These are phyloP conservation scores for Xylariaceae sp. DNA, from an alignment of 2,329 filamentous ascomycete species.

Conservation along the genomic window DNA sequence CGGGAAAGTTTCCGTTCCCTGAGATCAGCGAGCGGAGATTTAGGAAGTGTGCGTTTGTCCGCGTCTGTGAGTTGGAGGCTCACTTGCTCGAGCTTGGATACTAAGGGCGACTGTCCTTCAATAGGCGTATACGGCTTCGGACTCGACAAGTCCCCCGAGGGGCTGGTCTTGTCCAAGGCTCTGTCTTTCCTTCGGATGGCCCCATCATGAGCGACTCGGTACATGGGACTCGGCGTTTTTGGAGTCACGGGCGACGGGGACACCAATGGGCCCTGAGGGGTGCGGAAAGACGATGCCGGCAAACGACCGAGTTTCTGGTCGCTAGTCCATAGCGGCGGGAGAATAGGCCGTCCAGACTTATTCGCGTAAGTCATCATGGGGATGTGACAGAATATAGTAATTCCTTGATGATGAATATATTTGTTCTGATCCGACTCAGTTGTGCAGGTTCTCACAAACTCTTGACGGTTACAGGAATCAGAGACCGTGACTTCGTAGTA, in stretches of 20 bases:
- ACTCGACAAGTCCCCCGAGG: constrained; percentile 17
- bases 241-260: constrained; percentile 31
- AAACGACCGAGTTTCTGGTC: constrained; percentile 26
- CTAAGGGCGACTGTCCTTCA: constrained; percentile 28
- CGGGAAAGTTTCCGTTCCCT: constrained; percentile 12
- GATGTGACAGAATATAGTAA: not conserved
- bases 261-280: constrained; percentile 25
- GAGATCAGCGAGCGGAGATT: not conserved
- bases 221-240: constrained; percentile 32
- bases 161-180: constrained; percentile 27
- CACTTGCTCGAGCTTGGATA: constrained; percentile 26
- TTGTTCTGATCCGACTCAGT: not conserved
- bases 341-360: constrained; percentile 28
- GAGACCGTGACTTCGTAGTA: not conserved
- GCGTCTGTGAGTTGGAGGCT: constrained; percentile 21
- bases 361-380: constrained; percentile 31
- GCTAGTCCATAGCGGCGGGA: constrained; percentile 35
- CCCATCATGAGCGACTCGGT: constrained; percentile 31
- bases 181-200: constrained; percentile 35
- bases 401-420: not conserved
- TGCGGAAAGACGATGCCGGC: constrained; percentile 22
- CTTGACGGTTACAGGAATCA: not conserved
- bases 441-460: not conserved
- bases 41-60: not conserved
- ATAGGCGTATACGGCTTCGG: constrained; percentile 26